Base-by-base conservation (phyloP, 2,329 filamentous ascomycete genomes). In the Alternaria gansuensis region DNA sequence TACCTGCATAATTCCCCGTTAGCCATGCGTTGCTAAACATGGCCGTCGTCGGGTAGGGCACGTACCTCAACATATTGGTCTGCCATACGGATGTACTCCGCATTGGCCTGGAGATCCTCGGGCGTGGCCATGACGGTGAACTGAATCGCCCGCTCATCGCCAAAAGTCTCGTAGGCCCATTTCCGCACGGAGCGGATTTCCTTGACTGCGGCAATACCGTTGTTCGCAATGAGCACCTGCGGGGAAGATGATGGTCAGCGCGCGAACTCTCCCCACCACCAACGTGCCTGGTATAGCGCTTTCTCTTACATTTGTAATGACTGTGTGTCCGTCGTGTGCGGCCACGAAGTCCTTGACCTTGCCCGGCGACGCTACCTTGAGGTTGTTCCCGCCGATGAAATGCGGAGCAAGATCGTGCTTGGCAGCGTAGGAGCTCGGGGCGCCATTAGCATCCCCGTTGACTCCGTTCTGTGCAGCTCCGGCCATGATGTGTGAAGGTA, bases 111-210 rank as follows among this genome's bases (percentile, higher is more conserved):
- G 77, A 99, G 81, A 89, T 99, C 95, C 82, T 99, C 95, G 49
- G 95, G 95, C 37, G 95, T 99, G 71, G 95, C 95, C 95, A 99
- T 99, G 78, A 99, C 95, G 64, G 95, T 99, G 83, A 99, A 99
- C 78, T 98, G 93, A 77, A 99, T 97, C 72, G 94, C 95, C 75
- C 91, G 88, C 84, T 99, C 95, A 82, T 99, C 93, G 82, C 95
- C 94, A 78, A 99, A 99, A 7, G 92, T 96, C 83, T 99, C 95
- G 88, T 99, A 99, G 62, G 95, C 95, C 95, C 95, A 99, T 93
- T 98, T 99, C 80, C 95, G 91, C 76, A 99, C 94, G 60, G 94
- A 98, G 80, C 95, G 89, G 78, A 99, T 99, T 82, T 99, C 95
- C 82, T 99, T 99, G 80, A 99, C 95, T 77, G 95, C 95, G 51